Percentiles rank a stretch among this genome's conserved stretches.
Evolutionary conservation across 306 rosid genomes (phyloP).

Genomic region (Quercus rubra): DNA sequence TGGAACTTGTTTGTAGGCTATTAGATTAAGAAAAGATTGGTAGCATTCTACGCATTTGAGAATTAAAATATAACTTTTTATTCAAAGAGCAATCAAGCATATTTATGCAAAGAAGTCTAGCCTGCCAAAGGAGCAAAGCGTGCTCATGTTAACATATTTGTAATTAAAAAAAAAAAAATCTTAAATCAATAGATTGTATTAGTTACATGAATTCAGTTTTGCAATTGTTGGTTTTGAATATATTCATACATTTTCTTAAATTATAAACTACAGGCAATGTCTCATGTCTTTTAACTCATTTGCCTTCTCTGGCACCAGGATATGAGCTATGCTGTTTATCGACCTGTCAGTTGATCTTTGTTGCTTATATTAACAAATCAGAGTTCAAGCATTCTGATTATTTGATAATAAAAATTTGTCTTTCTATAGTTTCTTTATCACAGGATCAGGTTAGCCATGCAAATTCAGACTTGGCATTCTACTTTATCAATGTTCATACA

Average conservation of each 20-base stretch:
- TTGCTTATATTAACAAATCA: not conserved
- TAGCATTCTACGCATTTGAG: not conserved
- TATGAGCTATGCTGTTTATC: not conserved
- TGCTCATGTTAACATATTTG: too few species aligned
- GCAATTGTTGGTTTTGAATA: not conserved
- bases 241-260: not conserved
- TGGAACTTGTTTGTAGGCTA: not conserved
- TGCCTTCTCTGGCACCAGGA: not conserved
- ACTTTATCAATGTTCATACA: not conserved
- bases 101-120: not conserved
- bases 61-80: not conserved
- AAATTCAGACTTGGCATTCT: not conserved
- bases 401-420: not conserved
- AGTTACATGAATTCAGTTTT: not conserved
- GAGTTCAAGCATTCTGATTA: not conserved
- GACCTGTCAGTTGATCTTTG: not conserved
- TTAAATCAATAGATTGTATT: not conserved
- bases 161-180: too few species aligned
- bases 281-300: not conserved
- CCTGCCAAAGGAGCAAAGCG: too few species aligned
- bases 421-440: not conserved
- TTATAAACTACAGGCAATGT: not conserved
- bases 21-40: not conserved
- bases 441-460: not conserved
- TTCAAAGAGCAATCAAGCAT: not conserved